These are phyloP conservation scores for Leccinum incarnatum DNA, from an alignment of 768 basidiomycete genomes.

Conservation along the genomic window DNA sequence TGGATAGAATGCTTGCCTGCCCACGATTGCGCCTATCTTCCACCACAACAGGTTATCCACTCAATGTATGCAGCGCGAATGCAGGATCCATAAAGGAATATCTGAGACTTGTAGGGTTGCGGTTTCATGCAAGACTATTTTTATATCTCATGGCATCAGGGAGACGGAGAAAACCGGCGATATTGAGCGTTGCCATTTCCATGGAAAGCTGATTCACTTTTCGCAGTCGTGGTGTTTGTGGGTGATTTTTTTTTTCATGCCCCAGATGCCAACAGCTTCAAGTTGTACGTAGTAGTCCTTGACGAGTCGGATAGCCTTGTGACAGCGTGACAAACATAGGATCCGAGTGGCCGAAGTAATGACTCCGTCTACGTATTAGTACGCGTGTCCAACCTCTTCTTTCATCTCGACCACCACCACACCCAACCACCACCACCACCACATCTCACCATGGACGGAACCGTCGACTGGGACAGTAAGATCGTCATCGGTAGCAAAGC, in stretches of 20 bases:
- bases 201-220: background rate
- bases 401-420: constrained; percentile 16
- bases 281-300: no score
- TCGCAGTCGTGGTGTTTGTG: no score
- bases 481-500: constrained; percentile 69
- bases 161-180: background rate
- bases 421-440: background rate
- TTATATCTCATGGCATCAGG: background rate
- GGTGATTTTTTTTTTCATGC: no score
- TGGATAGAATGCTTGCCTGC: background rate
- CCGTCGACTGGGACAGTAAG: constrained; percentile 68
- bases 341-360: background rate
- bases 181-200: no score
- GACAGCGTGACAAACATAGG: constrained; percentile 3
- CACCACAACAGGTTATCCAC: background rate
- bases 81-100: background rate
- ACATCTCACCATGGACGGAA: constrained; percentile 38
- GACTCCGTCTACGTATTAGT: background rate
- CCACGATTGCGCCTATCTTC: background rate
- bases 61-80: background rate
- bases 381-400: background rate
- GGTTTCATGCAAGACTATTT: background rate
- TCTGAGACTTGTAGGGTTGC: background rate
- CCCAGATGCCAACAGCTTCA: no score
- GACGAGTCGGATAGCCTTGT: background rate